A percentile compares a stretch with the other conserved stretches of the same genome.
Evolutionary conservation across 257 asterid species (phyloP).

Genomic region (Plantago elongata): DNA sequence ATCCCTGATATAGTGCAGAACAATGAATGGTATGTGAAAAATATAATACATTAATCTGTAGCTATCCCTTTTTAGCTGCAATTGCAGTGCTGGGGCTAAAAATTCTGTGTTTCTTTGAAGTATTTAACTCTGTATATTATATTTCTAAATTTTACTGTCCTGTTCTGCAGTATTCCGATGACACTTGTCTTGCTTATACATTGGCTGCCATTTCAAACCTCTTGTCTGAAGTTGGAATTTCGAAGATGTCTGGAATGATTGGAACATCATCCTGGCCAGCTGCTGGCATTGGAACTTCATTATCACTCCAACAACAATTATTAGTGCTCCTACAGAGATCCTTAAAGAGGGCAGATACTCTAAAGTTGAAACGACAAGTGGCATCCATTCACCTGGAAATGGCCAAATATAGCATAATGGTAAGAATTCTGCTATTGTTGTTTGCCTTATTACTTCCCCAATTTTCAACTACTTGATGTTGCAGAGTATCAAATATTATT

Average conservation of each 20-base stretch:
- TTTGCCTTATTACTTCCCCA: neutral
- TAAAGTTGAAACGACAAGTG: constrained; percentile 69
- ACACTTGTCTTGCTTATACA: constrained; percentile 87
- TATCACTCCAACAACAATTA: constrained; percentile 84
- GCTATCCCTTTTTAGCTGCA: constrained; percentile 10
- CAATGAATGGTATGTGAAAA: neutral
- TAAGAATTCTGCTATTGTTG: constrained; percentile 31
- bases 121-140: neutral
- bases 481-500: neutral
- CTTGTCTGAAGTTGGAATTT: constrained; percentile 72
- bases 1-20: neutral
- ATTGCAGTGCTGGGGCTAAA: neutral
- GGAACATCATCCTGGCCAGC: constrained; percentile 77
- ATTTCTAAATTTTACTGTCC: constrained; percentile 16
- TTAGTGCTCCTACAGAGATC: constrained; percentile 86
- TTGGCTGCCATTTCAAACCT: constrained; percentile 78
- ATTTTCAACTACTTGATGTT: neutral
- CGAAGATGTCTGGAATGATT: constrained; percentile 67
- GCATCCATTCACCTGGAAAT: constrained; percentile 86
- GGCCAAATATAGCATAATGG: constrained; percentile 77
- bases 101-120: neutral
- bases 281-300: constrained; percentile 61
- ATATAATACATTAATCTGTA: neutral
- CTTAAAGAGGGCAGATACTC: constrained; percentile 82
- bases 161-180: constrained; percentile 77